phyloP scores from a whole-genome alignment of 768 basidiomycete genomes.

The Boletus coccyginus region DNA sequence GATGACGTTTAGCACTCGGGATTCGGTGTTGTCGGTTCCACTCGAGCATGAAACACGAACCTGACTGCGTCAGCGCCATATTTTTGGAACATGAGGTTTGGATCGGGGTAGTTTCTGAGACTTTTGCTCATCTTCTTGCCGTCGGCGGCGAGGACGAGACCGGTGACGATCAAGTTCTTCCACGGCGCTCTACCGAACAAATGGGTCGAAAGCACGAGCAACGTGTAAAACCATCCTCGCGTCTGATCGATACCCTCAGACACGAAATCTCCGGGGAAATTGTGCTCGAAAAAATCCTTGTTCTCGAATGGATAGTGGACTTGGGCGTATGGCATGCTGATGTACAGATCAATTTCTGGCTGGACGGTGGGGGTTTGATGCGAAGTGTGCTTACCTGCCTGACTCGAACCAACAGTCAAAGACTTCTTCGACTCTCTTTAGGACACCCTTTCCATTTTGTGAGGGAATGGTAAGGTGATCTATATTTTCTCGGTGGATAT shows the following conservation, averaged over 20 bases:
- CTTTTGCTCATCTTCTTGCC: conserved; percentile 99
- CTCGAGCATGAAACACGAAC: conserved; percentile 34
- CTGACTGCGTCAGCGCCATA: conserved; percentile 96
- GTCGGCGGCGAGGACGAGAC: conserved; percentile 92
- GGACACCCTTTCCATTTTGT: conserved; percentile 74
- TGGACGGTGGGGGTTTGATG: not conserved
- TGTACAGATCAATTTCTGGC: not conserved
- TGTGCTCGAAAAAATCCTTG: conserved; percentile 77
- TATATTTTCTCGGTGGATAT: conserved; percentile 92
- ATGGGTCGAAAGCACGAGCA: conserved; percentile 94
- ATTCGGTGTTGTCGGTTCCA: no score
- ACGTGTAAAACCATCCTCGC: conserved; percentile 99
- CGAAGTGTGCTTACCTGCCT: conserved; percentile 64
- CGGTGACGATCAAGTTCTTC: conserved; percentile 97
- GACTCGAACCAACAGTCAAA: conserved; percentile 99
- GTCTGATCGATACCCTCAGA: conserved; percentile 99
- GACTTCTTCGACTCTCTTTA: conserved; percentile 94
- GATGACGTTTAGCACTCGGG: not conserved
- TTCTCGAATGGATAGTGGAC: conserved; percentile 99
- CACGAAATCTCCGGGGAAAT: conserved; percentile 94
- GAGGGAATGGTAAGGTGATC: conserved; percentile 97
- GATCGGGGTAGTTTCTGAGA: conserved; percentile 95
- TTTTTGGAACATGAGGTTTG: conserved; percentile 81
- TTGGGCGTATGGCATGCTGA: conserved; percentile 98
- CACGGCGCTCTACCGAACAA: conserved; percentile 92